Percentiles rank a stretch among this genome's conserved stretches.
phyloP scores from a whole-genome alignment of 208 protist species.

The Leishmania braziliensis region DNA sequence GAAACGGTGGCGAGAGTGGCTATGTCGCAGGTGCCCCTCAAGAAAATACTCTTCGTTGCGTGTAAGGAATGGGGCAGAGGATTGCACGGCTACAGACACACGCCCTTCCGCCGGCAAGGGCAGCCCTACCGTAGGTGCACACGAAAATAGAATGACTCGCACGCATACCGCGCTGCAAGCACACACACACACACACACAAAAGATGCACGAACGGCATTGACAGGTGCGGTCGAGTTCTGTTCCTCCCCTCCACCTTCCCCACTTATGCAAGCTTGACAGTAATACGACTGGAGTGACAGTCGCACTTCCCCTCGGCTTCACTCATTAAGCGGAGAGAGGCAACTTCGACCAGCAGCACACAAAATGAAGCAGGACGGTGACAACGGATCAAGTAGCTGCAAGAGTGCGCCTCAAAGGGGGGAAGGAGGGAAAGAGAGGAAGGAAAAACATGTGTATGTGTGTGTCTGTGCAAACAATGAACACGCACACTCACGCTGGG shows the following conservation, averaged over 20 bases:
- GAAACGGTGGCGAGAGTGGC: background rate
- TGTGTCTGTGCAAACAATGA: background rate
- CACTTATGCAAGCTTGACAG: background rate
- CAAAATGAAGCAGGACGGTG: background rate
- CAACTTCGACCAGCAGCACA: background rate
- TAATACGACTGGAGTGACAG: background rate
- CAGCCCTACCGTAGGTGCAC: background rate
- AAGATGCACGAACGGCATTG: background rate
- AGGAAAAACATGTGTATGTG: no score
- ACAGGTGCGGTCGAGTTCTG: background rate
- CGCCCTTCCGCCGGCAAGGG: background rate
- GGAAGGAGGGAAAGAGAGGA: background rate
- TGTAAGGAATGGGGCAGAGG: background rate
- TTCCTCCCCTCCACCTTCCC: background rate
- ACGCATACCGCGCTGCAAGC: background rate
- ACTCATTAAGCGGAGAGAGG: background rate
- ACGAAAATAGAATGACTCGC: constrained; percentile 2
- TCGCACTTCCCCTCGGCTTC: background rate
- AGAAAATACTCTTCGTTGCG: background rate
- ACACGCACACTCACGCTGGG: background rate
- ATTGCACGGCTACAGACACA: background rate
- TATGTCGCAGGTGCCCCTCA: background rate
- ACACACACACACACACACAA: background rate
- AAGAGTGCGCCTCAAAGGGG: background rate
- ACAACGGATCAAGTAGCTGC: background rate